Percentiles rank a stretch among this genome's conserved stretches.
These are phyloP conservation scores for Malassezia psittaci DNA, from an alignment of 1,284 basidiomycete species.

Conservation along the genomic window DNA sequence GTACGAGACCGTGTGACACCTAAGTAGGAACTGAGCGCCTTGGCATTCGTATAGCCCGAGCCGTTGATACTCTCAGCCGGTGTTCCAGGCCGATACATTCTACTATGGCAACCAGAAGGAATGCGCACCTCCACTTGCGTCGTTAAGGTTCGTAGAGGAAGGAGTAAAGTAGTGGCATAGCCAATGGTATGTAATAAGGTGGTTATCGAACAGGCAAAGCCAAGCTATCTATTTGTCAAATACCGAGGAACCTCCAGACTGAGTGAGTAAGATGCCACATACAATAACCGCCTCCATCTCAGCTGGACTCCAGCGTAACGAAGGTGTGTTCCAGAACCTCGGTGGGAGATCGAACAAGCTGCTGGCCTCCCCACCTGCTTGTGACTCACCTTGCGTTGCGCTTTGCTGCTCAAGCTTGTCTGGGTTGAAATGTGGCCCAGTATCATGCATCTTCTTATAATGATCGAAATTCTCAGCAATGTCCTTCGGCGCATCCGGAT, in stretches of 20 bases:
- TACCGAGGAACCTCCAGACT: slow-evolving; percentile 15
- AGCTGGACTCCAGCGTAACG: slow-evolving; percentile 24
- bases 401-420: slow-evolving; percentile 23
- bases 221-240: background rate
- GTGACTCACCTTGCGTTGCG: background rate
- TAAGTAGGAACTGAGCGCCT: background rate
- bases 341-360: slow-evolving; percentile 25
- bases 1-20: slow-evolving; percentile 70
- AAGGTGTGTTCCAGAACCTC: slow-evolving; percentile 40
- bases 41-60: background rate
- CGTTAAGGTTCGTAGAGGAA: no score
- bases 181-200: no score
- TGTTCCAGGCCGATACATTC: slow-evolving; percentile 1
- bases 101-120: no score
- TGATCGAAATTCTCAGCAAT: slow-evolving; percentile 30
- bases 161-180: no score
- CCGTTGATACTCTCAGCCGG: background rate
- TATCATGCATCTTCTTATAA: slow-evolving; percentile 33
- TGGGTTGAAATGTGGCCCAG: slow-evolving; percentile 43
- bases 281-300: slow-evolving; percentile 46
- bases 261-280: slow-evolving; percentile 1
- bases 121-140: no score
- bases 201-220: background rate
- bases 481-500: slow-evolving; percentile 38
- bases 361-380: slow-evolving; percentile 16